Evolutionary conservation across 768 basidiomycete species (phyloP), one percentile per base, ranked within the genome.

Genomic region (Suillus discolor): DNA sequence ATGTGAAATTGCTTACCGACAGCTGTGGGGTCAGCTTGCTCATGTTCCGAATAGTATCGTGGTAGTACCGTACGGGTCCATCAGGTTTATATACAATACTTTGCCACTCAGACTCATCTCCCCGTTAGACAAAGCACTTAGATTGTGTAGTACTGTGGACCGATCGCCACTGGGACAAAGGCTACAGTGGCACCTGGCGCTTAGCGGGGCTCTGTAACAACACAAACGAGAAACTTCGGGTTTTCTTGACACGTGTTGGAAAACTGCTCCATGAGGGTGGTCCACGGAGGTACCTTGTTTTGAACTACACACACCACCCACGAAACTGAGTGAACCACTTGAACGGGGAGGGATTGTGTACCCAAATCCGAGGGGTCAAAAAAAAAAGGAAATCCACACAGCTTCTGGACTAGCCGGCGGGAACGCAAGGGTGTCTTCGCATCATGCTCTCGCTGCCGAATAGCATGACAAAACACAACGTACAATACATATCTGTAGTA

Each of bases 21-120:
- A 71, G 63, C 7, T 69, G 73, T 67, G 73, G 71, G 1, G 77
- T 77, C 69, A 75, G 65, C 73, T 72, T 73, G 75, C 75, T 71
- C 77, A 75, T 77, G 28, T 38, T 39, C 13, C 18, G 18, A 38
- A 54, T 45, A 15, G 49, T 51, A 12, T 23, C 7, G 23, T 39
- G 6, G 7, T n/a, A 39, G 7, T n/a, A 39, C 53, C 38, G 7
- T 34, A 8, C 25, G 8, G 41, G 23, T 16, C n/a, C 62, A 44
- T 39, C 36, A 38, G 16, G 18, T 42, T 42, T 77, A 75, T 72
- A 76, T 75, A 78, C 25, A 28, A n/a, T 63, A 23, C 47, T 69
- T 39, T 57, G 69, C 72, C 72, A 75, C 68, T 66, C 74, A 74
- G 70, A 62, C 62, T 34, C n/a, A 8, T n/a, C 57, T 65, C 45